Conservation (phyloP, 345 rosid genomes). For the Luvunga scandens region DNA sequence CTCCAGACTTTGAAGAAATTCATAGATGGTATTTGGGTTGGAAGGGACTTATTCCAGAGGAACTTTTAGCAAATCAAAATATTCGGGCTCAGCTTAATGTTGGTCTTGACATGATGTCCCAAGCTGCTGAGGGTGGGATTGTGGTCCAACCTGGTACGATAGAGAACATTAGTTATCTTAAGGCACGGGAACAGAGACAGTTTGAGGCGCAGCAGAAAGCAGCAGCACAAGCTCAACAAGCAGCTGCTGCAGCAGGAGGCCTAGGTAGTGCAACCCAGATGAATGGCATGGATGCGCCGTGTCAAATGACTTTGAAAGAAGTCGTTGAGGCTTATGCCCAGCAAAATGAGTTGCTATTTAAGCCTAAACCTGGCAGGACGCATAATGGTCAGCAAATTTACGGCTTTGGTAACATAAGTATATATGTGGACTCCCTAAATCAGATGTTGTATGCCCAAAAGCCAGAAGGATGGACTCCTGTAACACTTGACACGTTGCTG, state of each 20-base stretch:
- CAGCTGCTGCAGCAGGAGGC: constrained; percentile 28
- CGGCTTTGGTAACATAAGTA: constrained; percentile 79
- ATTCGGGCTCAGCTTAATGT: constrained; percentile 62
- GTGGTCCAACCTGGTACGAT: constrained; percentile 71
- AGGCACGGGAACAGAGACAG: constrained; percentile 63
- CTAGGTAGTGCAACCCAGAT: constrained; percentile 30
- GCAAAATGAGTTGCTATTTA: constrained; percentile 72
- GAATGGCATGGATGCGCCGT: constrained; percentile 31
- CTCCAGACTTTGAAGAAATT: constrained; percentile 75
- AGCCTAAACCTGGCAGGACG: constrained; percentile 74
- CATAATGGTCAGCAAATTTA: constrained; percentile 82
- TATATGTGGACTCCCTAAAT: constrained; percentile 63
- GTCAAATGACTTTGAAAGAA: constrained; percentile 73
- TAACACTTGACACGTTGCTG: constrained; percentile 67
- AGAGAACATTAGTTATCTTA: constrained; percentile 58
- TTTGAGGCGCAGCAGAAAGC: constrained; percentile 65
- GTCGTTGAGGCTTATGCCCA: constrained; percentile 79
- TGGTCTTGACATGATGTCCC: constrained; percentile 82
- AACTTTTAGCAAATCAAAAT: constrained; percentile 73
- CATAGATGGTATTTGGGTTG: constrained; percentile 75
- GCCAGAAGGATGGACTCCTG: constrained; percentile 66
- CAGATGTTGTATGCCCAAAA: constrained; percentile 70
- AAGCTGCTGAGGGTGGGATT: constrained; percentile 67
- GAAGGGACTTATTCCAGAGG: constrained; percentile 79
- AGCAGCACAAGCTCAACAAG: constrained; percentile 47